phyloP scores from a whole-genome alignment of 2,329 filamentous ascomycete species.

The Aspergillus udagawae region DNA sequence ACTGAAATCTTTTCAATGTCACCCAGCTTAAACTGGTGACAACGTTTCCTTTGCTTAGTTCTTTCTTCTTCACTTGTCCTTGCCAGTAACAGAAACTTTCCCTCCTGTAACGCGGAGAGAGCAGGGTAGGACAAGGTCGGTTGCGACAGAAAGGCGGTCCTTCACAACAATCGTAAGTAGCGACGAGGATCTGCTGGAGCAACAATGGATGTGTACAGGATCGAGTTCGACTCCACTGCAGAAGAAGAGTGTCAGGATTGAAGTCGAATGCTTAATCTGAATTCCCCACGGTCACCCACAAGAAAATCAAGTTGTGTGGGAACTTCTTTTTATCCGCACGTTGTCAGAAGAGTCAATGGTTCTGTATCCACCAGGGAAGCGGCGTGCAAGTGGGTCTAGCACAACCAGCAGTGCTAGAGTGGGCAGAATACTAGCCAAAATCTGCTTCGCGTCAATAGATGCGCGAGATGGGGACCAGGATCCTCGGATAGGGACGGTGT shows the following conservation, averaged over 20 bases:
- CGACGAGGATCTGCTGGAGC: conserved; percentile 19
- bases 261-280: conserved; percentile 33
- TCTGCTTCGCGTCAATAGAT: conserved; percentile 34
- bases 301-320: conserved; percentile 33
- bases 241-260: conserved; percentile 23
- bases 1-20: conserved; percentile 11
- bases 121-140: neutral
- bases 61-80: conserved; percentile 13
- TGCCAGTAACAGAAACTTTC: neutral
- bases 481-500: conserved; percentile 14
- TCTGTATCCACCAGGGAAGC: conserved; percentile 39
- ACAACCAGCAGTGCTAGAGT: conserved; percentile 30
- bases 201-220: neutral
- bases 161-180: neutral
- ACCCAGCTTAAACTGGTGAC: conserved; percentile 6
- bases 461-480: conserved; percentile 19
- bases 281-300: conserved; percentile 41
- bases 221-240: conserved; percentile 30
- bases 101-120: conserved; percentile 8
- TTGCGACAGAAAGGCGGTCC: conserved; percentile 15
- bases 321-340: conserved; percentile 41
- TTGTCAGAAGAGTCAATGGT: conserved; percentile 36
- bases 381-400: conserved; percentile 38
- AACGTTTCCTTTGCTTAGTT: conserved; percentile 4
- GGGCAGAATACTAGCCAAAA: conserved; percentile 21